Evolutionary conservation across 306 rosid species (phyloP).

Genomic region (Gleditsia sinensis): DNA sequence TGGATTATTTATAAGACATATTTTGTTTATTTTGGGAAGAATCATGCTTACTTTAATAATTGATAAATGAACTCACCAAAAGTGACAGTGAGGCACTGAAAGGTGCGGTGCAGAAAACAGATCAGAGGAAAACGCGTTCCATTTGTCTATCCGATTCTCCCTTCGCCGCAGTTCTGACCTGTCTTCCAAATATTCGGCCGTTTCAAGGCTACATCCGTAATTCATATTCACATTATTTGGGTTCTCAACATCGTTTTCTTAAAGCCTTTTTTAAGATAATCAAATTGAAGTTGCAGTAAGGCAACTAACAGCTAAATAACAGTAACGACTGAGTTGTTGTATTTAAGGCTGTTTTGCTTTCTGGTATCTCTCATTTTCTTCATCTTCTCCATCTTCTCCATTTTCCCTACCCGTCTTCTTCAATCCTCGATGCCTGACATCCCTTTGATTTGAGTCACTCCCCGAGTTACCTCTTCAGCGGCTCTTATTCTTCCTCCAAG

Average conservation of each 20-base stretch:
- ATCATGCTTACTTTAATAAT: no score
- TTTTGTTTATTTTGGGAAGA: no score
- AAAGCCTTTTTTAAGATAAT: neutral
- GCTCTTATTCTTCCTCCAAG: slow-evolving; percentile 10
- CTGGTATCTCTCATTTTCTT: slow-evolving; percentile 8
- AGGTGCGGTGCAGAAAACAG: neutral
- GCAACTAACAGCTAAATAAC: neutral
- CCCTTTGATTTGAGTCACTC: slow-evolving; percentile 30
- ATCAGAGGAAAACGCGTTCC: neutral
- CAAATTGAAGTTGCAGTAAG: neutral
- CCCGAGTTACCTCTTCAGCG: slow-evolving; percentile 33
- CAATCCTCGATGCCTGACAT: slow-evolving; percentile 1
- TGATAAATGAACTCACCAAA: no score
- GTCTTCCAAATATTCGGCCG: slow-evolving; percentile 2
- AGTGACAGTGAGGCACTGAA: no score
- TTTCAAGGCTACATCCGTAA: neutral
- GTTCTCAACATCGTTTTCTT: neutral
- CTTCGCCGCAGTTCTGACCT: neutral
- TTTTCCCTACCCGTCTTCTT: neutral
- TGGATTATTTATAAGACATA: no score
- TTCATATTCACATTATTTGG: no score
- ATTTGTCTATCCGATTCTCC: no score
- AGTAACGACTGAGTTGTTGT: neutral
- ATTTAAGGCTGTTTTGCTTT: slow-evolving; percentile 23
- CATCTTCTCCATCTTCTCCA: neutral